A percentile compares a stretch with the other conserved stretches of the same genome.
Evolutionary conservation across 2,329 filamentous ascomycete species (phyloP).

Genomic region (Neocucurbitaria cava): DNA sequence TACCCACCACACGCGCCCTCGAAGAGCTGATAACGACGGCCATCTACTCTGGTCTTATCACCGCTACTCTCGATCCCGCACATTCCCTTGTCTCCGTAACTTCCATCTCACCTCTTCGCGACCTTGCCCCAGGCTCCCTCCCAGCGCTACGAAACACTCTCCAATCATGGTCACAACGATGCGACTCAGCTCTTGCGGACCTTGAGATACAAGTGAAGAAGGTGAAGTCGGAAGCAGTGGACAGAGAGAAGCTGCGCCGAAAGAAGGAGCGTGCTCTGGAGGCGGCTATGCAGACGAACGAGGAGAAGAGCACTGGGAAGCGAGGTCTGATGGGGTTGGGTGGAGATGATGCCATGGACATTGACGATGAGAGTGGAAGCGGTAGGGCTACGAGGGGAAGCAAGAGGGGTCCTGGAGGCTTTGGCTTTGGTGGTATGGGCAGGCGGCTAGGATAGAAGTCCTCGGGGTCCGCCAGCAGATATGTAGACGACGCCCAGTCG

Average conservation of each 20-base stretch:
- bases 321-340: constrained; percentile 24
- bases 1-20: constrained; percentile 72
- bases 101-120: constrained; percentile 83
- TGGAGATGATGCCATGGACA: constrained; percentile 47
- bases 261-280: constrained; percentile 52
- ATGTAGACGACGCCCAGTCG: neutral
- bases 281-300: constrained; percentile 26
- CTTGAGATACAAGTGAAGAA: constrained; percentile 77
- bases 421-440: constrained; percentile 35
- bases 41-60: constrained; percentile 84
- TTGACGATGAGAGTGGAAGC: constrained; percentile 44
- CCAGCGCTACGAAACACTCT: constrained; percentile 72
- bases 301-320: constrained; percentile 40
- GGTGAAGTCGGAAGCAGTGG: constrained; percentile 61
- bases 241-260: constrained; percentile 51
- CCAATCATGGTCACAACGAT: constrained; percentile 78
- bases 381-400: constrained; percentile 31
- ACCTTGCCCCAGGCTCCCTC: constrained; percentile 77
- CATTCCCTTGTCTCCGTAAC: constrained; percentile 77
- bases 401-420: constrained; percentile 39
- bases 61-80: constrained; percentile 82
- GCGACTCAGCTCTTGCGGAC: constrained; percentile 73
- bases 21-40: constrained; percentile 87
- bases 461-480: neutral
- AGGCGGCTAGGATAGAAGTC: constrained; percentile 31